Evolutionary conservation across 176 grass and related monocot species (phyloP).

Genomic region (Hsuehochloa calcarea): DNA sequence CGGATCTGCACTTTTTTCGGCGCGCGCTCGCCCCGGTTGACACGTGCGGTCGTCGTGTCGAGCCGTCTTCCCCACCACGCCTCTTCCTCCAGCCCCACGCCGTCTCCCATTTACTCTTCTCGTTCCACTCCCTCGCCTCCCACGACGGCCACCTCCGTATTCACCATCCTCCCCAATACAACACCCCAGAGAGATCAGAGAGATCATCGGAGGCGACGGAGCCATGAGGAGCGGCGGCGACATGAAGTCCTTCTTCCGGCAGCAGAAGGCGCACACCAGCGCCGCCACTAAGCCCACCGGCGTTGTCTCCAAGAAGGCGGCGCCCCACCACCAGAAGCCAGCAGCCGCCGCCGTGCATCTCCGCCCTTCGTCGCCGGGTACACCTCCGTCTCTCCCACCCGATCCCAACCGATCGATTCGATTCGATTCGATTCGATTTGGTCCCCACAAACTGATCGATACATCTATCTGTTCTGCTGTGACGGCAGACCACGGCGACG

Average conservation of each 20-base stretch:
- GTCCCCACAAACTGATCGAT: neutral
- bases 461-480: neutral
- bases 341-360: neutral
- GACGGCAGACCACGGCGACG: neutral
- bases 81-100: no score
- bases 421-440: no score
- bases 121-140: no score
- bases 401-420: neutral
- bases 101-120: no score
- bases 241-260: constrained; percentile 64
- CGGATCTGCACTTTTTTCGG: no score
- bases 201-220: neutral
- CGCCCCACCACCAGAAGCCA: no score
- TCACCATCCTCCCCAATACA: no score
- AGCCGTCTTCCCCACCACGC: no score
- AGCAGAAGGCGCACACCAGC: constrained; percentile 48
- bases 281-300: constrained; percentile 36
- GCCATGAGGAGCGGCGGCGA: constrained; percentile 39
- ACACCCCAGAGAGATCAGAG: neutral
- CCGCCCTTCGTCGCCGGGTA: neutral
- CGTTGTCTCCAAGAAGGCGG: constrained; percentile 42
- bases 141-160: no score
- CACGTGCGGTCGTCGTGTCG: no score
- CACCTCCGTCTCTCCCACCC: neutral
- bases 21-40: no score